These are phyloP conservation scores for apple (Malus domestica) DNA, from an alignment of 306 rosid genomes.

Conservation along the genomic window ASM211411v1 NC_041801.1:12617001-12617500, in stretches of 20 bases:
- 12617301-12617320: constrained; percentile 80
- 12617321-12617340: constrained; percentile 78
- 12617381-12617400: background rate
- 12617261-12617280: constrained; percentile 30
- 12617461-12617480: background rate
- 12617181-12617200: constrained; percentile 37
- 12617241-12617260: constrained; percentile 34
- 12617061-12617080: constrained; percentile 73
- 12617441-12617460: background rate
- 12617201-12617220: constrained; percentile 38
- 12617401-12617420: background rate
- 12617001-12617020: background rate
- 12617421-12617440: background rate
- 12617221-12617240: constrained; percentile 32
- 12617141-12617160: constrained; percentile 50
- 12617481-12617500: background rate
- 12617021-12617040: background rate
- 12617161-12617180: constrained; percentile 64
- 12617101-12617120: constrained; percentile 65
- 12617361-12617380: constrained; percentile 17
- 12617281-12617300: constrained; percentile 54
- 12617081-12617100: constrained; percentile 80
- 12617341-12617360: constrained; percentile 65
- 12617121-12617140: constrained; percentile 62
- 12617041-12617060: constrained; percentile 3